phyloP scores from a whole-genome alignment of 2,329 filamentous ascomycete species.

The Dendrostoma leiphaemia region DNA sequence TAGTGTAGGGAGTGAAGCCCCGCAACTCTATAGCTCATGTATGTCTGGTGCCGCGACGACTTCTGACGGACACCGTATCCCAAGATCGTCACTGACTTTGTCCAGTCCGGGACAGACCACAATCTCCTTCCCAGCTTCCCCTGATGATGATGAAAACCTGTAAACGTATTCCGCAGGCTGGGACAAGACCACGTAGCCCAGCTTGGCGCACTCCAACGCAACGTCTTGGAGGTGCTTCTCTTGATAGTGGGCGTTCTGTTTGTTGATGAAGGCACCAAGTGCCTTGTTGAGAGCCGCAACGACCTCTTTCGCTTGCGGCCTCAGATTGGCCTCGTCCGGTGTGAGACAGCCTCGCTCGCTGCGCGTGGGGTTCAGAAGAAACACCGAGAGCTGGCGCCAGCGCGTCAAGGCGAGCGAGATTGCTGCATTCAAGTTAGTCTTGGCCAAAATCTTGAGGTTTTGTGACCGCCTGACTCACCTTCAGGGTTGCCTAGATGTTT shows the following conservation, averaged over 20 bases:
- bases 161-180: constrained; percentile 34
- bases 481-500: constrained; percentile 23
- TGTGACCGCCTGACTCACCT: too few relatives aligned
- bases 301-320: constrained; percentile 31
- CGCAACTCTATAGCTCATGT: background rate
- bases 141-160: background rate
- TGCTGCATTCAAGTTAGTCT: constrained; percentile 20
- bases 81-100: constrained; percentile 13
- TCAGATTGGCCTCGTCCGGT: constrained; percentile 27
- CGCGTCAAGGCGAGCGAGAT: constrained; percentile 33
- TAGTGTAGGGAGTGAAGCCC: background rate
- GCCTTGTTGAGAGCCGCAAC: constrained; percentile 32
- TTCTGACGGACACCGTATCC: constrained; percentile 5
- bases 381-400: constrained; percentile 42
- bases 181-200: constrained; percentile 42
- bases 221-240: constrained; percentile 36
- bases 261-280: constrained; percentile 31
- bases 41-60: constrained; percentile 6
- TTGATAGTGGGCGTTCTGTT: constrained; percentile 31
- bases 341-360: constrained; percentile 34
- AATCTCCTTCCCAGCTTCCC: constrained; percentile 20
- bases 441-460: too few relatives aligned
- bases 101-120: constrained; percentile 13
- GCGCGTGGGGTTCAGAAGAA: constrained; percentile 38
- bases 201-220: constrained; percentile 36